A percentile compares a stretch with the other conserved stretches of the same genome.
These are phyloP conservation scores for Geranomyces michiganensis DNA, from an alignment of 192 early-diverging fungal species.

Conservation along the genomic window DNA sequence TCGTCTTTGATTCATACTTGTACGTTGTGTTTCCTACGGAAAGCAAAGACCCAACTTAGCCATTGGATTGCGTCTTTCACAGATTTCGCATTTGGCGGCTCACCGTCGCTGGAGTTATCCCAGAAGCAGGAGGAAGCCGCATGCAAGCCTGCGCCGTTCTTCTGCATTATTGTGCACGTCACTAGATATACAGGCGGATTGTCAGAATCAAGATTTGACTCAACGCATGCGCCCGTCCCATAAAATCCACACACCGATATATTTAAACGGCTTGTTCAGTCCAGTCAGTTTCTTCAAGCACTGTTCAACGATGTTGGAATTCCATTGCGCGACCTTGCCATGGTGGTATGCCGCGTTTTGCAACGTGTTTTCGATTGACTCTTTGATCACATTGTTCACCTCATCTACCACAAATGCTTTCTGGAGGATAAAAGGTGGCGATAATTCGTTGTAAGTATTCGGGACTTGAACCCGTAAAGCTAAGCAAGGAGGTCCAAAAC, in stretches of 20 bases:
- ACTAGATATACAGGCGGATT: constrained; percentile 32
- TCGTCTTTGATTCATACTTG: constrained; percentile 76
- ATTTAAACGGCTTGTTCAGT: constrained; percentile 78
- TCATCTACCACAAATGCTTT: constrained; percentile 69
- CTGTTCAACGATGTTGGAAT: constrained; percentile 69
- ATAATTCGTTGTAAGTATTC: too few species aligned
- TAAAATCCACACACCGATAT: constrained; percentile 60
- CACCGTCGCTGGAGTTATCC: constrained; percentile 75
- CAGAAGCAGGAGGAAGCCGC: constrained; percentile 74
- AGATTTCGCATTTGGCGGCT: neutral
- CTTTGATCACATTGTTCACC: constrained; percentile 57
- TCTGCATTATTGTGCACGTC: constrained; percentile 83
- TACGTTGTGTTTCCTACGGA: constrained; percentile 67
- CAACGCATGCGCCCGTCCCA: constrained; percentile 6
- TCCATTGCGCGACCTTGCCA: constrained; percentile 76
- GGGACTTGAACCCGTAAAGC: too few species aligned
- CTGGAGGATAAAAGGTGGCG: too few species aligned
- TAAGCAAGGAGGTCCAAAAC: too few species aligned
- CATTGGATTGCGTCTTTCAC: too few species aligned
- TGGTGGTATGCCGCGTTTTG: constrained; percentile 74
- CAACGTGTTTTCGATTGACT: constrained; percentile 69
- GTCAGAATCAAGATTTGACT: neutral
- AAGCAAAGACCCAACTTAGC: constrained; percentile 10
- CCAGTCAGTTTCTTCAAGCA: constrained; percentile 66
- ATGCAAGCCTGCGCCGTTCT: constrained; percentile 79